Evolutionary conservation across 192 early-diverging fungal species (phyloP).

Genomic region (Coemansia sp.): DNA sequence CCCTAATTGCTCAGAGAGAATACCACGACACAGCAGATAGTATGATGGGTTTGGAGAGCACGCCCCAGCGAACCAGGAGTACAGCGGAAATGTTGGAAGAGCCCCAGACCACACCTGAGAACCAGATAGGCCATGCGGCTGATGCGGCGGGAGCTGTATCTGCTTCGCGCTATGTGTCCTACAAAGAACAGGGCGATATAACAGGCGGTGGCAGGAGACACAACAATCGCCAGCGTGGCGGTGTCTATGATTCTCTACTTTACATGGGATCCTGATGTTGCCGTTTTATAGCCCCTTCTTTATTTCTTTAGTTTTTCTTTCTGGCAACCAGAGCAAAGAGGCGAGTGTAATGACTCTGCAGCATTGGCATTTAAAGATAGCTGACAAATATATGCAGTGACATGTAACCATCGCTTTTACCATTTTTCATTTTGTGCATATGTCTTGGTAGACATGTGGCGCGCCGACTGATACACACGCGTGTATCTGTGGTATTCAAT

Average conservation of each 20-base stretch:
- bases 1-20: neutral
- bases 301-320: neutral
- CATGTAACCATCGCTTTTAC: no score
- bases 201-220: conserved; percentile 46
- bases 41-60: neutral
- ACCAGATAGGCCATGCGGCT: conserved; percentile 34
- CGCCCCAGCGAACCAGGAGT: conserved; percentile 19
- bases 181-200: conserved; percentile 40
- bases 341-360: no score
- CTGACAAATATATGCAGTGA: no score
- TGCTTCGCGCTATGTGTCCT: conserved; percentile 34
- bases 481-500: neutral
- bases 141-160: conserved; percentile 22
- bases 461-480: neutral
- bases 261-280: conserved; percentile 7
- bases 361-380: no score
- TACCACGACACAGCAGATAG: neutral
- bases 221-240: conserved; percentile 30
- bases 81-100: neutral
- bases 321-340: neutral
- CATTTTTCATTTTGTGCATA: no score
- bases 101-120: conserved; percentile 37
- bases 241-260: conserved; percentile 6
- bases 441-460: neutral
- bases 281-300: neutral